Base-by-base conservation (phyloP, 164 flowering plant species). In the Brasenia schreberi region DNA sequence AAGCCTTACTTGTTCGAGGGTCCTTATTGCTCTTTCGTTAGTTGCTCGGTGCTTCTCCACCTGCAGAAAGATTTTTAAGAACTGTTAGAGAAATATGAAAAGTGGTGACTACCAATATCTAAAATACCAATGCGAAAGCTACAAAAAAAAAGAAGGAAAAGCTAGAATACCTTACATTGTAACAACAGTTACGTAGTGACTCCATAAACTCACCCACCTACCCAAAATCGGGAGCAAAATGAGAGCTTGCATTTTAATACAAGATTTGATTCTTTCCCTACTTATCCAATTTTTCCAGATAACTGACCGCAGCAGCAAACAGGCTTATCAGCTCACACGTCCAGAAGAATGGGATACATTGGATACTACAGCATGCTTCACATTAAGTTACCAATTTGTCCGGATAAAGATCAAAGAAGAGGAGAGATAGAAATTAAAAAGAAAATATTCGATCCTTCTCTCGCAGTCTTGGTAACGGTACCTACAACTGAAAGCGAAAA, bases 1-100 rank as follows among this genome's bases (percentile, higher is more conserved):
- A 23, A n/a, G n/a, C 11, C 49, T 58, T 78, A 94, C 97, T 92
- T 81, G 83, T 71, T 89, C 88, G 45, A 94, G 77, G 11, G 78
- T 77, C 69, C 85, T 81, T 33, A 79, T 77, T 17, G 98, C 98
- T 74, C 90, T 82, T 62, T 84, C 85, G 77, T 90, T 90, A 58
- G 88, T 82, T 62, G 73, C 84, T 74, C 78, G 80, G 75, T 81
- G 83, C 49, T 84, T 90, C 59, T 81, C 92, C 53, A 69, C 78
- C 98, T 93, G 68, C 16, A 69, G 5, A 18, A 66, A 18, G 42
- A 64, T 68, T 58, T 58, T 19, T 59, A 18, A 61, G 19, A 17
- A 53, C 39, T 10, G 11, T 14, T 7, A 53, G 43, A 52, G 60
- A 11, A 11, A 11, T 7, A 42, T 16, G 43, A 67, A 45, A 45